A percentile compares a stretch with the other conserved stretches of the same genome.
Conservation (phyloP, 1,284 basidiomycete genomes). For the Boletellus dicymbophilus region DNA sequence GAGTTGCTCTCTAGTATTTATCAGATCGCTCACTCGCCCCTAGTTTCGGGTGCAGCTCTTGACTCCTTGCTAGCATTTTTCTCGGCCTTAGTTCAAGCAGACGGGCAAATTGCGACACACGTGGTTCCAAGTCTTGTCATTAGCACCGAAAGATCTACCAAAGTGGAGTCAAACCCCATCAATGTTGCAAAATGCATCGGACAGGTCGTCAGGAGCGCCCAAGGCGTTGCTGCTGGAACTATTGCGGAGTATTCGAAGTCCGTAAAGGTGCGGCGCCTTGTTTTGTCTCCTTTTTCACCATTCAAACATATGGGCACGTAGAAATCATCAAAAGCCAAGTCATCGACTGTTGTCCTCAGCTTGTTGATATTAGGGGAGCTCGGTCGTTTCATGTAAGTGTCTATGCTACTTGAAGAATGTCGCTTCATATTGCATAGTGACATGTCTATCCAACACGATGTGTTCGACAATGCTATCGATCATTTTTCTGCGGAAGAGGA, state of each 20-base stretch:
- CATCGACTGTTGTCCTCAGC: constrained; percentile 75
- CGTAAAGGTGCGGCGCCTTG: constrained; percentile 55
- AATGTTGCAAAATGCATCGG: constrained; percentile 88
- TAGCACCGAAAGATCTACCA: constrained; percentile 57
- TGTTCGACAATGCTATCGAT: constrained; percentile 75
- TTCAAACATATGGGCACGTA: constrained; percentile 26
- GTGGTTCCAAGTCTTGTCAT: constrained; percentile 72
- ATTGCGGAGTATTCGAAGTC: constrained; percentile 81
- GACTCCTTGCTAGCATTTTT: constrained; percentile 86
- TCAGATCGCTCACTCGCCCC: constrained; percentile 73
- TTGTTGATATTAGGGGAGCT: constrained; percentile 89
- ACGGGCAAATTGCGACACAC: constrained; percentile 78
- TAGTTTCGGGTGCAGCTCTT: constrained; percentile 72
- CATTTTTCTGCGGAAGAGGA: constrained; percentile 80
- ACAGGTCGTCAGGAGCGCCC: constrained; percentile 71
- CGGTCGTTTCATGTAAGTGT: constrained; percentile 78
- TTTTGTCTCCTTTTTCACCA: background rate
- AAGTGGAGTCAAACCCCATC: constrained; percentile 52
- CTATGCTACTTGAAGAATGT: background rate
- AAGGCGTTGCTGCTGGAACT: constrained; percentile 72
- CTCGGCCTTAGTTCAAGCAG: constrained; percentile 76
- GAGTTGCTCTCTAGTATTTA: constrained; percentile 73
- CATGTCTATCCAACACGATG: constrained; percentile 73
- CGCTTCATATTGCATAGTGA: constrained; percentile 53
- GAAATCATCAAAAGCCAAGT: constrained; percentile 66